A percentile compares a stretch with the other conserved stretches of the same genome.
These are phyloP conservation scores for Tolypocladium ovalisporum DNA, from an alignment of 2,329 filamentous ascomycete genomes.

Conservation along the genomic window DNA sequence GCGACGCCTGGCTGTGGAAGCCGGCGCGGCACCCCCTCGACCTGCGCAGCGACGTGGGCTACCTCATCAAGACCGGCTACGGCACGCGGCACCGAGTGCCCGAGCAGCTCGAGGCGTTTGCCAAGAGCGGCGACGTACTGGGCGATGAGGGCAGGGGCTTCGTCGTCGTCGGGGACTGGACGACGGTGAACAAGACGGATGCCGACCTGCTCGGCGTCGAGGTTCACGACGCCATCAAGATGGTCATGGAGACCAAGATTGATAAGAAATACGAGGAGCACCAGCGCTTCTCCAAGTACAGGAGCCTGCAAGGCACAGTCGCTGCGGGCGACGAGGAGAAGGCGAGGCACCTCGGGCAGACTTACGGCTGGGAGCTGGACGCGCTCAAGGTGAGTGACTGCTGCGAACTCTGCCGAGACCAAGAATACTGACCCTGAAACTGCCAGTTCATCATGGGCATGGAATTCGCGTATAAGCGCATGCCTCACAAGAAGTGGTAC, in stretches of 20 bases:
- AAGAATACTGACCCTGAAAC: background rate
- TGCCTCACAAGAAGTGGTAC: slow-evolving; percentile 49
- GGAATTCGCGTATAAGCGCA: slow-evolving; percentile 35
- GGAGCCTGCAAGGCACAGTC: slow-evolving; percentile 25
- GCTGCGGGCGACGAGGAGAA: slow-evolving; percentile 23
- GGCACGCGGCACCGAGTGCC: slow-evolving; percentile 38
- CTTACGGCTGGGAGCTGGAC: slow-evolving; percentile 37
- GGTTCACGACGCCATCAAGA: slow-evolving; percentile 30
- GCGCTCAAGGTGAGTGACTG: slow-evolving; percentile 31
- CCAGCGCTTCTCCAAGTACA: slow-evolving; percentile 29
- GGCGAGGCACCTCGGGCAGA: slow-evolving; percentile 25
- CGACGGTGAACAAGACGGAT: slow-evolving; percentile 21
- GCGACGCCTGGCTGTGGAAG: slow-evolving; percentile 31
- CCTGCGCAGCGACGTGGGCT: slow-evolving; percentile 33
- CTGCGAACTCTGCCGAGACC: background rate
- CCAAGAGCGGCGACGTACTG: slow-evolving; percentile 19
- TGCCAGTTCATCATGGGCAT: slow-evolving; percentile 42
- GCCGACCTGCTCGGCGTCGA: slow-evolving; percentile 17
- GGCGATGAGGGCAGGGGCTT: slow-evolving; percentile 28
- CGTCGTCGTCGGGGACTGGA: slow-evolving; percentile 41
- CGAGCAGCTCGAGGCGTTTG: slow-evolving; percentile 33
- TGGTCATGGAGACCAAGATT: slow-evolving; percentile 20
- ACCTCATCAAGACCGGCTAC: slow-evolving; percentile 46
- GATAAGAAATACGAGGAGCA: slow-evolving; percentile 14
- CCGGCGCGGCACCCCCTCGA: slow-evolving; percentile 31